Evolutionary conservation across 2,329 filamentous ascomycete species (phyloP).

Genomic region (Lithohypha guttulata): DNA sequence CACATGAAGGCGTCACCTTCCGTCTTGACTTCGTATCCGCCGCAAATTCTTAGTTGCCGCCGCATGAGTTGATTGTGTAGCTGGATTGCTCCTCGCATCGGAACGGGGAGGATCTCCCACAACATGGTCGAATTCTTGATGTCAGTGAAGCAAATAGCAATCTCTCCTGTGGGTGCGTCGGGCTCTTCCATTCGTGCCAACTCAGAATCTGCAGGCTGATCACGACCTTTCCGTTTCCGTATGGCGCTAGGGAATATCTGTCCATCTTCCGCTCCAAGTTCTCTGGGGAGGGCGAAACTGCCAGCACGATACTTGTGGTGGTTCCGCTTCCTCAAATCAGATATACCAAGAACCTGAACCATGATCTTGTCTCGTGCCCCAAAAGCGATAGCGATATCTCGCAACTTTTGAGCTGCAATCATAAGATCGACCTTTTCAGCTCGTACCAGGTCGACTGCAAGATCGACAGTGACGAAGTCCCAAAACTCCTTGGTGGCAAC

Average conservation of each 20-base stretch:
- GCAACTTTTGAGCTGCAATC: slow-evolving; percentile 85
- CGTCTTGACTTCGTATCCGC: slow-evolving; percentile 97
- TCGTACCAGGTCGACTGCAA: slow-evolving; percentile 83
- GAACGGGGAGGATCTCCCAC: slow-evolving; percentile 90
- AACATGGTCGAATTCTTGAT: slow-evolving; percentile 96
- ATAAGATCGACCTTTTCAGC: slow-evolving; percentile 83
- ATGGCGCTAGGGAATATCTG: slow-evolving; percentile 50
- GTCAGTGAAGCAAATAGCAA: slow-evolving; percentile 93
- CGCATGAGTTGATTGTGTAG: slow-evolving; percentile 97
- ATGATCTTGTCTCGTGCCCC: slow-evolving; percentile 91
- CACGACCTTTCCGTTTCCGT: slow-evolving; percentile 44
- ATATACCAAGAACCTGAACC: slow-evolving; percentile 96
- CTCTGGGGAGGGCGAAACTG: slow-evolving; percentile 75
- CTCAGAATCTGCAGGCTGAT: slow-evolving; percentile 62
- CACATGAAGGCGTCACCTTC: slow-evolving; percentile 99
- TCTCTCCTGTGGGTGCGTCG: slow-evolving; percentile 77
- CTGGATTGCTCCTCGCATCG: slow-evolving; percentile 94
- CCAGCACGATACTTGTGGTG: slow-evolving; percentile 64
- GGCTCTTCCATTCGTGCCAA: slow-evolving; percentile 84
- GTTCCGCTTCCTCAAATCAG: slow-evolving; percentile 78
- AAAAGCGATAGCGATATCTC: slow-evolving; percentile 91
- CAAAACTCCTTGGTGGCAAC: slow-evolving; percentile 87
- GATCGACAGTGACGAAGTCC: slow-evolving; percentile 82
- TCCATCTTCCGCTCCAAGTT: slow-evolving; percentile 51
- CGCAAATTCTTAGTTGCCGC: slow-evolving; percentile 80